phyloP scores from a whole-genome alignment of 371 early-diverging fungal genomes.

The Mucor lusitanicus region DNA sequence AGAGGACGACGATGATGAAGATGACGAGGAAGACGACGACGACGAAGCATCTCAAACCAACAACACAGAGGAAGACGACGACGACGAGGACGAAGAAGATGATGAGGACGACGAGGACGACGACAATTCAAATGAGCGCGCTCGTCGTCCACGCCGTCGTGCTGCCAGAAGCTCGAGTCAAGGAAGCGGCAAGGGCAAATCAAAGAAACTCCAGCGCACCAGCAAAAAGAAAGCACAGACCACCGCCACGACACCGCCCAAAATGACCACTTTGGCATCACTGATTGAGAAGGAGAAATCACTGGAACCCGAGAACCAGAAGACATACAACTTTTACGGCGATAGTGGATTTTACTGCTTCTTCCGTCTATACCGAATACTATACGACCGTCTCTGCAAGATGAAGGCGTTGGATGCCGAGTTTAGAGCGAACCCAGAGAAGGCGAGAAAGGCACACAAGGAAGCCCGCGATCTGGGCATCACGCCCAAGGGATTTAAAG shows the following conservation, averaged over 20 bases:
- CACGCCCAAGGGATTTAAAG: slow-evolving; percentile 39
- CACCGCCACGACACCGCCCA: neutral
- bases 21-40: slow-evolving; percentile 13
- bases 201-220: neutral
- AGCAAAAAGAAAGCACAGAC: neutral
- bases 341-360: slow-evolving; percentile 85
- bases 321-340: slow-evolving; percentile 60
- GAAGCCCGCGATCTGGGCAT: slow-evolving; percentile 82
- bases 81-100: neutral
- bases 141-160: neutral
- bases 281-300: slow-evolving; percentile 10
- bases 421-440: slow-evolving; percentile 58
- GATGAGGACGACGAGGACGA: neutral
- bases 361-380: slow-evolving; percentile 72
- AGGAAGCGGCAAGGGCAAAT: neutral
- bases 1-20: slow-evolving; percentile 15
- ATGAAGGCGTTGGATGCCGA: slow-evolving; percentile 75
- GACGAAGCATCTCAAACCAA: slow-evolving; percentile 17
- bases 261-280: neutral
- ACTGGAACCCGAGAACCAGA: slow-evolving; percentile 24
- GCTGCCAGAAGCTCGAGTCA: neutral
- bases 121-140: neutral
- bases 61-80: slow-evolving; percentile 17
- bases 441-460: slow-evolving; percentile 57
- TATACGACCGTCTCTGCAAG: slow-evolving; percentile 71